phyloP scores from a whole-genome alignment of 768 basidiomycete genomes.

The Pulveroboletus ravenelii region DNA sequence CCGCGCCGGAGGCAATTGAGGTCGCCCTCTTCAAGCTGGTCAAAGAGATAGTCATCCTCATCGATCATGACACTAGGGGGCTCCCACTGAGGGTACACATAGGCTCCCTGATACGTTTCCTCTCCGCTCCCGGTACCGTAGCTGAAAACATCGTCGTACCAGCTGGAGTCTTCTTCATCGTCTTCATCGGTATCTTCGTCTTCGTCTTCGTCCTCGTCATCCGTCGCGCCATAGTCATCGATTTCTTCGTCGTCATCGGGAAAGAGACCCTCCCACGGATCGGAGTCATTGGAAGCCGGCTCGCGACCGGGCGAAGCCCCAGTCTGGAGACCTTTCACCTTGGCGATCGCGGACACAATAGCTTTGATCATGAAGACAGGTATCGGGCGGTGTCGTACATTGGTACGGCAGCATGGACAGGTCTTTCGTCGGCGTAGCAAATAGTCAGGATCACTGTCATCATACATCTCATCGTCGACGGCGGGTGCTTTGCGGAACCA shows the following conservation, averaged over 20 bases:
- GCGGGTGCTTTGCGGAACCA: conserved; percentile 73
- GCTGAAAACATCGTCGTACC: conserved; percentile 32
- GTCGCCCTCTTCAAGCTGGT: conserved; percentile 32
- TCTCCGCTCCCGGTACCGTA: conserved; percentile 34
- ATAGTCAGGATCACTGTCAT: conserved; percentile 39
- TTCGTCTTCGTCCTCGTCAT: conserved; percentile 21
- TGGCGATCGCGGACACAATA: conserved; percentile 46
- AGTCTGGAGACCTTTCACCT: conserved; percentile 33
- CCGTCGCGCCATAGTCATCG: conserved; percentile 29
- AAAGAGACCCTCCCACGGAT: conserved; percentile 75
- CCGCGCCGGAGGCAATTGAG: conserved; percentile 53
- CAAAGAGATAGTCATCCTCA: conserved; percentile 33
- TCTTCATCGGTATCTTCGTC: conserved; percentile 28
- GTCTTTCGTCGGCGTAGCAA: conserved; percentile 59
- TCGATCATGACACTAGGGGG: conserved; percentile 44
- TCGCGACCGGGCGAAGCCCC: conserved; percentile 19
- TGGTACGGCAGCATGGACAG: conserved; percentile 67
- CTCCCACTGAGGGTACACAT: conserved; percentile 51
- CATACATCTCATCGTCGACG: conserved; percentile 40
- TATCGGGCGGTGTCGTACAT: conserved; percentile 53
- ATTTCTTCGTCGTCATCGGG: conserved; percentile 41
- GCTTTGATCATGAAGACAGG: conserved; percentile 68
- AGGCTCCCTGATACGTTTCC: conserved; percentile 37
- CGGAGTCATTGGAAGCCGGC: conserved; percentile 38
- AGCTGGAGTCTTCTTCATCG: conserved; percentile 27